A percentile compares a stretch with the other conserved stretches of the same genome.
Conservation (phyloP, 441 rosid species). For the Monsonia emarginata region DNA sequence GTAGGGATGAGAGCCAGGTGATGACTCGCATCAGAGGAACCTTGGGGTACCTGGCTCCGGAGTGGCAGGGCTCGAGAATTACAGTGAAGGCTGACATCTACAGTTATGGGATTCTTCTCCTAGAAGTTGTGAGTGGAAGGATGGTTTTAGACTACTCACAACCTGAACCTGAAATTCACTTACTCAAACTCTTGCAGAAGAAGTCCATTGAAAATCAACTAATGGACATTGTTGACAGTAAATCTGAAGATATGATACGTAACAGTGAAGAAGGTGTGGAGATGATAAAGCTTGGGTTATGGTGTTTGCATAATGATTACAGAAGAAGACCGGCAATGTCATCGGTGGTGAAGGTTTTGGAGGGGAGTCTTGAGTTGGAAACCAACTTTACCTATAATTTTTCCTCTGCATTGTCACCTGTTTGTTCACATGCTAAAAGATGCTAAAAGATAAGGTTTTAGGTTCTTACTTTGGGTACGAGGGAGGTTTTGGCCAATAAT, state of each 20-base stretch:
- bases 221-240: conserved; percentile 17
- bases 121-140: conserved; percentile 21
- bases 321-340: conserved; percentile 14
- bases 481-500: no score
- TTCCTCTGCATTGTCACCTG: no score
- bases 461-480: no score
- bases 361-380: no score
- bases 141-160: conserved; percentile 18
- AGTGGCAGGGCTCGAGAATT: conserved; percentile 23
- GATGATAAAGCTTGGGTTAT: conserved; percentile 15
- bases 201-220: conserved; percentile 12
- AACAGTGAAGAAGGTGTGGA: conserved; percentile 7
- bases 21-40: conserved; percentile 27
- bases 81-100: conserved; percentile 27
- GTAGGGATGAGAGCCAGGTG: conserved; percentile 21
- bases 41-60: conserved; percentile 24
- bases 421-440: no score
- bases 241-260: neutral
- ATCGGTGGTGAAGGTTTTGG: neutral
- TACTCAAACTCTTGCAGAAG: conserved; percentile 13
- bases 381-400: no score
- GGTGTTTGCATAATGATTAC: conserved; percentile 14
- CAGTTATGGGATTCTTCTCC: conserved; percentile 24
- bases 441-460: no score
- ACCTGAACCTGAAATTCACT: conserved; percentile 11